These are phyloP conservation scores for Centrapalus pauciflorus DNA, from an alignment of 129 eudicot genomes.

Conservation along the genomic window DNA sequence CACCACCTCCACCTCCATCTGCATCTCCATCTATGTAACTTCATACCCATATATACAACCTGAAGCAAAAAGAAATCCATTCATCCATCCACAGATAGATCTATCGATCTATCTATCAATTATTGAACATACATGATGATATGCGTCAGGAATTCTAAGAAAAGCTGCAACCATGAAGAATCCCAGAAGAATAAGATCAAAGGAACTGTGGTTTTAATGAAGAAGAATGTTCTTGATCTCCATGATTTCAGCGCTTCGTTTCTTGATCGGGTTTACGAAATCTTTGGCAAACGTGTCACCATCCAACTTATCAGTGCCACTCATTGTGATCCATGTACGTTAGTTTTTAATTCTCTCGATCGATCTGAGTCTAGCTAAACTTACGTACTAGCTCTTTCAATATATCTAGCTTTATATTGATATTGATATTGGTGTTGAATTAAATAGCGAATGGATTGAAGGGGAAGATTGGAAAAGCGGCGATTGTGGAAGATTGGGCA, in stretches of 20 bases:
- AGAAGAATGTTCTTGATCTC: slow-evolving; percentile 62
- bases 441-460: slow-evolving; percentile 31
- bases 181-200: slow-evolving; percentile 30
- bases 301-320: slow-evolving; percentile 59
- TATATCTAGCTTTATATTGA: not conserved
- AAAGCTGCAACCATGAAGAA: not conserved
- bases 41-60: not conserved
- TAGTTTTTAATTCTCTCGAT: not conserved
- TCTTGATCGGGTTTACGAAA: slow-evolving; percentile 58
- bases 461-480: slow-evolving; percentile 57
- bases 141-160: slow-evolving; percentile 5
- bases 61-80: not conserved
- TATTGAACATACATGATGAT: not conserved
- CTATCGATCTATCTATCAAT: not conserved
- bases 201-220: slow-evolving; percentile 60
- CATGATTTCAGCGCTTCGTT: slow-evolving; percentile 39
- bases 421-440: not conserved
- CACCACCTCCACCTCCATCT: not conserved
- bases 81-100: not conserved
- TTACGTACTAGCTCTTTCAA: not conserved
- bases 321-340: slow-evolving; percentile 36
- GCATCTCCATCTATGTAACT: not conserved
- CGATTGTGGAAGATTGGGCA: slow-evolving; percentile 50
- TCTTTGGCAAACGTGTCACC: slow-evolving; percentile 51
- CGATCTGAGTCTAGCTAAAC: no score